phyloP scores from a whole-genome alignment of 768 basidiomycete genomes.

The Mrakia gelida region DNA sequence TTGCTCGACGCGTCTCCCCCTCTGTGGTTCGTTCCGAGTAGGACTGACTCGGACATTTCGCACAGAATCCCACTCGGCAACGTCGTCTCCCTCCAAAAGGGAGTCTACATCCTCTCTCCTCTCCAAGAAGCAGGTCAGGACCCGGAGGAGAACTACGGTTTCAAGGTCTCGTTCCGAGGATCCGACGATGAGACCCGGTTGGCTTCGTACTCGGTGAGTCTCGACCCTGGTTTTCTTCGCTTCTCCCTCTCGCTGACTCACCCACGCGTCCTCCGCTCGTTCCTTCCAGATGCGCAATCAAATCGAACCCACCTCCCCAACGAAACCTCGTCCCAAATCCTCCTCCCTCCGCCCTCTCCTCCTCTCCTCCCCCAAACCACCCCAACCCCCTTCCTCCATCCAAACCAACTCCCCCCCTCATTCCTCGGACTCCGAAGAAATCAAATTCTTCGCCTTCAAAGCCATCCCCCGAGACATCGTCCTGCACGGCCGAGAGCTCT shows the following conservation, averaged over 20 bases:
- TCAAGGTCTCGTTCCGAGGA: slow-evolving; percentile 73
- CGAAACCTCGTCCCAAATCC: slow-evolving; percentile 47
- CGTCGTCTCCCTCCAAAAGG: slow-evolving; percentile 46
- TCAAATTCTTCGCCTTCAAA: slow-evolving; percentile 46
- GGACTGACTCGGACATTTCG: background rate
- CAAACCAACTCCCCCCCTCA: slow-evolving; percentile 30
- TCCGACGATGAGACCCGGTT: slow-evolving; percentile 67
- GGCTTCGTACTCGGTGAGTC: slow-evolving; percentile 80
- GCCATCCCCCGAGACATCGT: slow-evolving; percentile 43
- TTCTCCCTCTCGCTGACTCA: slow-evolving; percentile 11
- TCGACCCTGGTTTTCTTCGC: slow-evolving; percentile 28
- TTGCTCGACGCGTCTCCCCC: background rate
- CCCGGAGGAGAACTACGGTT: slow-evolving; percentile 60
- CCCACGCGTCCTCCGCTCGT: background rate
- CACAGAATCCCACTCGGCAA: slow-evolving; percentile 82
- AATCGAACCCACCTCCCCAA: slow-evolving; percentile 40
- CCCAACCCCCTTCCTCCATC: slow-evolving; percentile 53
- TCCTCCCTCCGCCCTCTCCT: slow-evolving; percentile 70
- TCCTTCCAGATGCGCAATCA: background rate
- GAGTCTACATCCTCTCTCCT: slow-evolving; percentile 91
- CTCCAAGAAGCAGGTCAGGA: slow-evolving; percentile 89
- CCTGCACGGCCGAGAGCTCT: slow-evolving; percentile 19
- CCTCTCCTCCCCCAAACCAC: slow-evolving; percentile 58
- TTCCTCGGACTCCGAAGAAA: background rate
- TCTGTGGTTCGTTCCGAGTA: too few relatives aligned